Evolutionary conservation across 768 basidiomycete genomes (phyloP).

Genomic region (Bullera alba): DNA sequence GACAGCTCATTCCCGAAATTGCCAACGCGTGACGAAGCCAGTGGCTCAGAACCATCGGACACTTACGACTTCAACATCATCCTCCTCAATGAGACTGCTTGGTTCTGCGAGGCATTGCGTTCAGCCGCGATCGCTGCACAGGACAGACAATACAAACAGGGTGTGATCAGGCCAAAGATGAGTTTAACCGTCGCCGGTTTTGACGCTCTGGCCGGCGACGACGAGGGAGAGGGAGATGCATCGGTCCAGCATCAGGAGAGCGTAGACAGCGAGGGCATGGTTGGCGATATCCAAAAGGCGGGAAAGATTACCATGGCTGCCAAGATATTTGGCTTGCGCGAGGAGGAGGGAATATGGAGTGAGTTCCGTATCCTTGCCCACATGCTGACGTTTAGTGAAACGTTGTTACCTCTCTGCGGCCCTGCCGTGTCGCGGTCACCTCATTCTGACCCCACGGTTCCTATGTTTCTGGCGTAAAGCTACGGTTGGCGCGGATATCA

Average conservation of each 20-base stretch:
- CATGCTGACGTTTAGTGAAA: constrained; percentile 29
- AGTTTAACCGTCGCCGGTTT: constrained; percentile 32
- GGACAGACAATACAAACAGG: constrained; percentile 14
- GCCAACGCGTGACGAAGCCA: no score
- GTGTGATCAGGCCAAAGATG: constrained; percentile 15
- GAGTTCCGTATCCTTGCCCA: constrained; percentile 1
- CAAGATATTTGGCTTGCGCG: constrained; percentile 32
- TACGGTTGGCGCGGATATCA: constrained; percentile 34
- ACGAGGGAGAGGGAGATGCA: constrained; percentile 16
- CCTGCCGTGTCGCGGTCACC: constrained; percentile 39
- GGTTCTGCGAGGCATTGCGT: constrained; percentile 33
- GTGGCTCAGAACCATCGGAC: not conserved
- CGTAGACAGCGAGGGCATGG: constrained; percentile 1
- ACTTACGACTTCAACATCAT: constrained; percentile 38
- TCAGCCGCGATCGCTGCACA: constrained; percentile 15
- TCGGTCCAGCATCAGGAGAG: constrained; percentile 9
- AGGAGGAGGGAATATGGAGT: constrained; percentile 39
- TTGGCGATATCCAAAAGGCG: constrained; percentile 18
- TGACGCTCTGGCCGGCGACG: constrained; percentile 29
- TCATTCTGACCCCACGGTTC: constrained; percentile 36
- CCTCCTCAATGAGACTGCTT: constrained; percentile 34
- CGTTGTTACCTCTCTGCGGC: constrained; percentile 38
- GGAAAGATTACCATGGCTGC: constrained; percentile 30
- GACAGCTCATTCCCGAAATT: not conserved
- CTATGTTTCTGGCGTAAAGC: constrained; percentile 43